phyloP scores from a whole-genome alignment of 352 stramenopile genomes.

The Phytophthora aleatoria region DNA sequence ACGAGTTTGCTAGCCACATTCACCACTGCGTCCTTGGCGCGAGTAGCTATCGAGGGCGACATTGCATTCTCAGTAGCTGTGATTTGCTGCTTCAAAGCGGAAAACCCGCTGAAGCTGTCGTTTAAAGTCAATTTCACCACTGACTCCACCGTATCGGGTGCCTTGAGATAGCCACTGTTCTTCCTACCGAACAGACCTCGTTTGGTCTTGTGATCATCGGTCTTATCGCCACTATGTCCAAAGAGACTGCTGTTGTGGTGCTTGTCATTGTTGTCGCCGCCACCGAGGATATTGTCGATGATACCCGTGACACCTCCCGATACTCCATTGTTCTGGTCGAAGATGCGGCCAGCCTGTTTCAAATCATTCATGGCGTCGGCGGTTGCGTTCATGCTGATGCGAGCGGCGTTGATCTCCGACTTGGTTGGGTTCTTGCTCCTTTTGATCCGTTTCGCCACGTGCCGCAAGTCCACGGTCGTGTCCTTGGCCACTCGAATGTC shows the following conservation, averaged over 20 bases:
- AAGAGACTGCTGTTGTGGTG: conserved; percentile 2
- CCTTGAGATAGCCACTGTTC: background rate
- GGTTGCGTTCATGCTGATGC: conserved; percentile 31
- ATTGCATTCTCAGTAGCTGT: conserved; percentile 22
- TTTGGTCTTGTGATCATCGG: conserved; percentile 5
- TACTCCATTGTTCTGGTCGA: conserved; percentile 32
- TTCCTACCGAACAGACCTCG: conserved; percentile 13
- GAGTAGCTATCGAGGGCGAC: conserved; percentile 24
- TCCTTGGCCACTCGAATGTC: conserved; percentile 38
- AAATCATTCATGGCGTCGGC: conserved; percentile 38
- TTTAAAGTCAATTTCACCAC: conserved; percentile 31
- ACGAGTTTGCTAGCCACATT: conserved; percentile 23
- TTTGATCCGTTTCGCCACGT: conserved; percentile 30
- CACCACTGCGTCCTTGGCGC: conserved; percentile 27
- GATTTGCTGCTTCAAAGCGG: conserved; percentile 34
- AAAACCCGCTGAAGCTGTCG: conserved; percentile 32
- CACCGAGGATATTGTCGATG: conserved; percentile 20
- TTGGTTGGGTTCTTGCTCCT: conserved; percentile 24
- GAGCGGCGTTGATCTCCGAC: conserved; percentile 33
- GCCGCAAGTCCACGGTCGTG: conserved; percentile 23
- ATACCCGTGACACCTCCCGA: conserved; percentile 11
- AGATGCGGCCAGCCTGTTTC: conserved; percentile 31
- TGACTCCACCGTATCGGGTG: conserved; percentile 26
- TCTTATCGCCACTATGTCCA: background rate
- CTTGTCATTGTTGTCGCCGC: conserved; percentile 6